These are phyloP conservation scores for Striga hermonthica DNA, from an alignment of 305 asterid species.

Conservation along the genomic window DNA sequence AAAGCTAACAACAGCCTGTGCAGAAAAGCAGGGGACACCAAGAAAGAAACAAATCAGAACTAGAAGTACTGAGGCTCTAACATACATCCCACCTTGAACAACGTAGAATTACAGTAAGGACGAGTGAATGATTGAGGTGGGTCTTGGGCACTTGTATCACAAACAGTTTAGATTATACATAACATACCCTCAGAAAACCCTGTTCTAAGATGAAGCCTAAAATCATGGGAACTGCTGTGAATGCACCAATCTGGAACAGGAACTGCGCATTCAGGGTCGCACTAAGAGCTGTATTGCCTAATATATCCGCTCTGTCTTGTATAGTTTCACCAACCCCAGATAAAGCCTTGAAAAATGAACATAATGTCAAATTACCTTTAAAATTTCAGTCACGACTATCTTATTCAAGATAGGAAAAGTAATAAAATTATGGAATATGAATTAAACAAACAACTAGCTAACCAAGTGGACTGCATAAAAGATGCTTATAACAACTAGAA, in stretches of 20 bases:
- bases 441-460: constrained; percentile 20
- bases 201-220: constrained; percentile 91
- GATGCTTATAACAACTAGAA: constrained; percentile 25
- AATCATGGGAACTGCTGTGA: constrained; percentile 94
- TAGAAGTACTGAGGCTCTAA: constrained; percentile 19
- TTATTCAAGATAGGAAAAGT: constrained; percentile 9
- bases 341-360: constrained; percentile 61
- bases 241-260: constrained; percentile 89
- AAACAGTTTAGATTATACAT: neutral
- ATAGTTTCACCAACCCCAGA: constrained; percentile 90
- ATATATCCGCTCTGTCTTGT: constrained; percentile 51
- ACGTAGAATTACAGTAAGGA: constrained; percentile 5
- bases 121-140: neutral
- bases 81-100: neutral
- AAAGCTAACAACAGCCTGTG: constrained; percentile 82
- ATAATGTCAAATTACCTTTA: constrained; percentile 28
- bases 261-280: constrained; percentile 94
- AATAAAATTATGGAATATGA: neutral
- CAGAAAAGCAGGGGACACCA: constrained; percentile 21
- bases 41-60: constrained; percentile 21
- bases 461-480: constrained; percentile 20
- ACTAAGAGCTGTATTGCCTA: constrained; percentile 59
- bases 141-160: constrained; percentile 3
- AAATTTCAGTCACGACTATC: constrained; percentile 15
- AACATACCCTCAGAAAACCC: constrained; percentile 84